Evolutionary conservation across 2,329 filamentous ascomycete genomes (phyloP).

Genomic region (Apiospora kogelbergensis): DNA sequence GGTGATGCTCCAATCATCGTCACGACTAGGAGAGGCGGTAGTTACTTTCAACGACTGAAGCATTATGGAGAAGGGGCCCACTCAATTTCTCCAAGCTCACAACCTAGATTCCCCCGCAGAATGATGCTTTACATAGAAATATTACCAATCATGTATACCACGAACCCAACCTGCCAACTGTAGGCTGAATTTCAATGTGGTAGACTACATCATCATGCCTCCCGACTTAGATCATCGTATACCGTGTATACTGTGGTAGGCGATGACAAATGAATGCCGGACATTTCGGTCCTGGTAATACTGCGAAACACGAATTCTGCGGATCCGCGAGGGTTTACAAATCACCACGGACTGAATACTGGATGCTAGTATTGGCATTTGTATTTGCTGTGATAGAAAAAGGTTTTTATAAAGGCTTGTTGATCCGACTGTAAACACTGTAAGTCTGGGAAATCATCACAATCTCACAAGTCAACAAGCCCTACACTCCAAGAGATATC

Average conservation of each 20-base stretch:
- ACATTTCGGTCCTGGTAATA: background rate
- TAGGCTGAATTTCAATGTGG: background rate
- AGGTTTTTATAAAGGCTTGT: background rate
- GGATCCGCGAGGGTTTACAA: background rate
- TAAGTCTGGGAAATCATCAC: background rate
- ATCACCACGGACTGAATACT: background rate
- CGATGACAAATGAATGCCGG: background rate
- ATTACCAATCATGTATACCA: background rate
- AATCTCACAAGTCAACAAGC: background rate
- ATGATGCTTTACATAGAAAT: background rate
- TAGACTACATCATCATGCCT: background rate
- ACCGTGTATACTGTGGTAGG: background rate
- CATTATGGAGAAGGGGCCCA: background rate
- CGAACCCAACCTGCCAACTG: too few relatives aligned
- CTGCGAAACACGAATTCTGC: background rate
- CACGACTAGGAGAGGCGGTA: background rate
- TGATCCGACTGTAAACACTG: background rate
- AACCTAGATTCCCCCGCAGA: background rate
- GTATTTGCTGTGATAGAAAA: background rate
- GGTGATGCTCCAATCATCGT: too few relatives aligned
- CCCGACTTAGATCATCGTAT: background rate
- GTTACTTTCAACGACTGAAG: background rate
- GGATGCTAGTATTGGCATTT: background rate
- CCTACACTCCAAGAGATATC: background rate
- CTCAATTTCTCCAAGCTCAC: background rate